These are phyloP conservation scores for cucumber (Cucumis sativus) DNA, from an alignment of 306 rosid genomes.

Conservation along the genomic window Cucumber_9930_V3 NC_026656.2:21374001-21374500, in stretches of 20 bases:
- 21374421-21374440: conserved; percentile 48
- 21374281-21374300: conserved; percentile 45
- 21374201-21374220: conserved; percentile 28
- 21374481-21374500: conserved; percentile 63
- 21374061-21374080: background rate
- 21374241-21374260: conserved; percentile 30
- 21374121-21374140: background rate
- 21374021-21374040: background rate
- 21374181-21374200: conserved; percentile 26
- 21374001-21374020: background rate
- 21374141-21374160: conserved; percentile 15
- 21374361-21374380: conserved; percentile 38
- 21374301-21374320: conserved; percentile 54
- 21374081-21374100: background rate
- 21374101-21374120: background rate
- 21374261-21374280: conserved; percentile 28
- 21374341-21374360: conserved; percentile 48
- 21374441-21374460: conserved; percentile 60
- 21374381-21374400: conserved; percentile 63
- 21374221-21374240: conserved; percentile 14
- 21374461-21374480: conserved; percentile 61
- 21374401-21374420: conserved; percentile 60
- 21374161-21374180: conserved; percentile 43
- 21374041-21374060: background rate
- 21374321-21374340: conserved; percentile 49